Evolutionary conservation across 306 rosid species (phyloP), one percentile per base, ranked within the genome.

Genomic region (Rosa lucieae): DNA sequence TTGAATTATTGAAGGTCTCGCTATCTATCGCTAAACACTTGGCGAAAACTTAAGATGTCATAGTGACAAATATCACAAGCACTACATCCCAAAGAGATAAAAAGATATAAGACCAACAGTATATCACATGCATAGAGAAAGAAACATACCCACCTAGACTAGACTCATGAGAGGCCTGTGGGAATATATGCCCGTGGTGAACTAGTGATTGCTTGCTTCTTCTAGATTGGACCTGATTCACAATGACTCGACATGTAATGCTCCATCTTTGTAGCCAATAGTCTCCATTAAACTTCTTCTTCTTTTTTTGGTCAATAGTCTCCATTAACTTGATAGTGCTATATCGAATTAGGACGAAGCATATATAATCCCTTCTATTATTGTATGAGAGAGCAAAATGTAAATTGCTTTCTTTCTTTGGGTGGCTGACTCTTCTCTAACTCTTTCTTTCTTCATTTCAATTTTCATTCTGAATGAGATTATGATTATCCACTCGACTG

Each of bases 141-240:
- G 52, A 37, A 46, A 13, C 14, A 11, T 29, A 23, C 56, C 56
- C n/a, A 74, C 10, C 23, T 53, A 32, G 42, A 8, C 49, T 52
- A 42, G n/a, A 46, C 53, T 74, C 80, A 74, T 47, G 55, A 79
- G 75, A 8, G 14, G 20, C 65, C 83, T 78, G 84, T 83, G 86
- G 55, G 78, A 70, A 79, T 61, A 76, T 71, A 70, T 81, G 67
- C 72, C 69, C 55, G 62, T 18, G 11, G 15, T 32, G 53, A 74
- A 9, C 6, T 63, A 63, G 43, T 32, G 68, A n/a, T 9, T 23
- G 37, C 1, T 10, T 29, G 14, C 73, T 70, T 65, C 47, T 44
- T 63, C 59, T 8, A 59, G 62, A 74, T 42, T 12, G 14, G 77
- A 32, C 40, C 68, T 62, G 8, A 29, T 29, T 10, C 17, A 61